Evolutionary conservation across 306 rosid species (phyloP).

Genomic region (Prunus campanulata): DNA sequence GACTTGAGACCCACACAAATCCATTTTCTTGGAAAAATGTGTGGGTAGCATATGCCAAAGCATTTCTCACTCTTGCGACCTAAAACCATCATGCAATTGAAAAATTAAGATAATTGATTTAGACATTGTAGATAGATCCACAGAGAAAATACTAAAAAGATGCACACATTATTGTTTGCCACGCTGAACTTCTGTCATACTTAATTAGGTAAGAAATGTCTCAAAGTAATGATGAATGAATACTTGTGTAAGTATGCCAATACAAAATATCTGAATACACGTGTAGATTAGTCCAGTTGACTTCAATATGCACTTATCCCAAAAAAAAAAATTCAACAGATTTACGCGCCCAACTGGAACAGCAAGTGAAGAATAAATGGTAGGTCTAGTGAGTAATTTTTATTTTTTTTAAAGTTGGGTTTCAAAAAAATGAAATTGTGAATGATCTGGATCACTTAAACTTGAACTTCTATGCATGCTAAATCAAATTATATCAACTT

Average conservation of each 20-base stretch:
- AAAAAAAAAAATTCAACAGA: neutral
- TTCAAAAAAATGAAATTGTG: neutral
- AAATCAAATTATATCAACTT: neutral
- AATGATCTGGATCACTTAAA: neutral
- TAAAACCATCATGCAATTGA: slow-evolving; percentile 28
- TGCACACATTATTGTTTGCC: slow-evolving; percentile 13
- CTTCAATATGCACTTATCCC: no score
- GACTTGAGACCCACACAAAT: slow-evolving; percentile 84
- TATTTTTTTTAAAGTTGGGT: neutral
- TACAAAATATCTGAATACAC: neutral
- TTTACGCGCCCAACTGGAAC: neutral
- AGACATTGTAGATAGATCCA: neutral
- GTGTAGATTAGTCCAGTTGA: no score
- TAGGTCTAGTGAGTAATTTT: neutral
- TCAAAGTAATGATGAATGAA: neutral
- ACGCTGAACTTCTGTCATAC: neutral
- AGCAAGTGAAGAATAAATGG: neutral
- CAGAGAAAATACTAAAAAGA: slow-evolving; percentile 15
- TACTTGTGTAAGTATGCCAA: neutral
- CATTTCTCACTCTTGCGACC: slow-evolving; percentile 97
- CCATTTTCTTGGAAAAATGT: slow-evolving; percentile 96
- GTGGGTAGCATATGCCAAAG: slow-evolving; percentile 87
- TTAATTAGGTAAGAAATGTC: neutral
- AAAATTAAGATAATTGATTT: slow-evolving; percentile 6
- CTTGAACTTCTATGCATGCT: neutral